phyloP scores from a whole-genome alignment of 1,284 basidiomycete species.

The Rhizoctonia solani region DNA sequence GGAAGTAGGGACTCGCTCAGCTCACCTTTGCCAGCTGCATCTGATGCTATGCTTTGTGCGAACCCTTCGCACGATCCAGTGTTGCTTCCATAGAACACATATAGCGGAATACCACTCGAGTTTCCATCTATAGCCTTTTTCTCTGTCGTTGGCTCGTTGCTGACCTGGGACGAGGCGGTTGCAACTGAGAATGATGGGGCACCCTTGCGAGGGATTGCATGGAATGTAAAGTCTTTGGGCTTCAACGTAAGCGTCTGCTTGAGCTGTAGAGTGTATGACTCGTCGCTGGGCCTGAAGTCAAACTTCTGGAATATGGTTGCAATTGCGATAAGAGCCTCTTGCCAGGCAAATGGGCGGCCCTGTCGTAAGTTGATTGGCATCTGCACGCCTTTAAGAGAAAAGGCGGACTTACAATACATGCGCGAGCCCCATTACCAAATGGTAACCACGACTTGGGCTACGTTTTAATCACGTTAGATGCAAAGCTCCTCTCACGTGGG shows the following conservation, averaged over 20 bases:
- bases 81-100: slow-evolving; percentile 38
- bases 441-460: slow-evolving; percentile 36
- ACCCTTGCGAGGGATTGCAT: slow-evolving; percentile 41
- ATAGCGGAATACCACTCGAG: background rate
- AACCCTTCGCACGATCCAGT: slow-evolving; percentile 37
- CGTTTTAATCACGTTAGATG: background rate
- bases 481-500: no score
- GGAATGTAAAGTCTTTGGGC: slow-evolving; percentile 43
- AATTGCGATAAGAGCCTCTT: slow-evolving; percentile 43
- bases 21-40: slow-evolving; percentile 26
- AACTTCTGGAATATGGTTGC: slow-evolving; percentile 44
- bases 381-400: background rate
- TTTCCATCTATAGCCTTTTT: slow-evolving; percentile 12
- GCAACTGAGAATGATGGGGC: slow-evolving; percentile 24
- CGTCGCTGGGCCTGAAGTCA: slow-evolving; percentile 42
- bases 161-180: background rate
- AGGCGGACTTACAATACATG: slow-evolving; percentile 40
- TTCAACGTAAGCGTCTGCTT: slow-evolving; percentile 45
- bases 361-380: background rate
- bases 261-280: slow-evolving; percentile 42
- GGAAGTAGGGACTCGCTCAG: no score
- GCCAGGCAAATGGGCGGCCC: slow-evolving; percentile 44
- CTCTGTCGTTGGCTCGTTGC: background rate
- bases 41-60: slow-evolving; percentile 34
- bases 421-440: slow-evolving; percentile 43